phyloP scores from a whole-genome alignment of 805 yeast genomes.

The Candida odintsovae region DNA sequence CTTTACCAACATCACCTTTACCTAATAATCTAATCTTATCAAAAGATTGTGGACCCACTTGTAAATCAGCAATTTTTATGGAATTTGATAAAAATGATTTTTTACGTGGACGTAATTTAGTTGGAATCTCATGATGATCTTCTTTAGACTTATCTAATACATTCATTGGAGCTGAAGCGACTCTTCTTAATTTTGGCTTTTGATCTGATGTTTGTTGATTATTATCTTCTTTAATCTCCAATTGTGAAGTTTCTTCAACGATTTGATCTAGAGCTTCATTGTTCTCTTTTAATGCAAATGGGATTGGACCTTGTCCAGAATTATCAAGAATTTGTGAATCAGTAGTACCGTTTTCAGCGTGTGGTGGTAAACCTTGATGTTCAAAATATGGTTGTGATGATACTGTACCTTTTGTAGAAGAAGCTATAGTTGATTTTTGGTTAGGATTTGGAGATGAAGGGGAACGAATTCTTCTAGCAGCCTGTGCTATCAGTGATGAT shows the following conservation, averaged over 20 bases:
- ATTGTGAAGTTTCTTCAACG: conserved; percentile 26
- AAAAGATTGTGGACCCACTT: conserved; percentile 81
- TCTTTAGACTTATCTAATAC: conserved; percentile 29
- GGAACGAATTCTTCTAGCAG: conserved; percentile 27
- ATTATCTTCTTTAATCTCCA: background rate
- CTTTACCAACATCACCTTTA: conserved; percentile 97
- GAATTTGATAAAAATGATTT: conserved; percentile 55
- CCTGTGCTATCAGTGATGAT: conserved; percentile 11
- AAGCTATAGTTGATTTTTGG: background rate
- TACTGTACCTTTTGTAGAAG: conserved; percentile 9
- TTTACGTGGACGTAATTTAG: conserved; percentile 32
- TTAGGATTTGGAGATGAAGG: conserved; percentile 28
- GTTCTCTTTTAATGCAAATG: conserved; percentile 25
- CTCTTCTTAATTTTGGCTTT: conserved; percentile 50
- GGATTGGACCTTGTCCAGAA: conserved; percentile 25
- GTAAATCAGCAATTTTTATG: conserved; percentile 65
- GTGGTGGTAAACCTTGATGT: conserved; percentile 56
- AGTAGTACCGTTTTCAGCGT: conserved; percentile 24
- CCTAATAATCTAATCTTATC: conserved; percentile 89
- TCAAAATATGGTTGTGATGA: conserved; percentile 45
- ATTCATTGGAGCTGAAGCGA: conserved; percentile 80
- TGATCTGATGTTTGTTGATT: background rate
- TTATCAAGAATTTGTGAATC: conserved; percentile 4
- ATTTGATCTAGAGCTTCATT: conserved; percentile 28
- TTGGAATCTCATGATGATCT: conserved; percentile 13